Percentiles rank a stretch among this genome's conserved stretches.
Evolutionary conservation across 2,329 filamentous ascomycete genomes (phyloP).

Genomic region (Botrytis byssoidea): DNA sequence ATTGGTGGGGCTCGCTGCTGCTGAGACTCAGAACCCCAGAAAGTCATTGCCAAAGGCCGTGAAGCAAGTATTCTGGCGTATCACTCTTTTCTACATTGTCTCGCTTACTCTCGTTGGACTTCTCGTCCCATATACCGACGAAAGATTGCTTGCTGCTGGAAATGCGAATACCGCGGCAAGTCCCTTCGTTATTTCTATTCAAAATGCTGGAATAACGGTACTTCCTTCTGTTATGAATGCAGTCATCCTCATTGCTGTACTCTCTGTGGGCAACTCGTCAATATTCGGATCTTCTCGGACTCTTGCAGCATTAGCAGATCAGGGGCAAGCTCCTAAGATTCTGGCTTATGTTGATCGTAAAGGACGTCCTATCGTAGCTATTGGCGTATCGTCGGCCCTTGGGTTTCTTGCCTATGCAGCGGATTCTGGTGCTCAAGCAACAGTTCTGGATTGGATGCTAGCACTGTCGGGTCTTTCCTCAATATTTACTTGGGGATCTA

Average conservation of each 20-base stretch:
- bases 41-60: constrained; percentile 82
- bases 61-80: constrained; percentile 95
- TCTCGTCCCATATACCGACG: constrained; percentile 72
- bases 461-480: constrained; percentile 70
- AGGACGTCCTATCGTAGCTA: constrained; percentile 75
- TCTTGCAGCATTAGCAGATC: constrained; percentile 83
- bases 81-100: constrained; percentile 85
- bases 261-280: constrained; percentile 88
- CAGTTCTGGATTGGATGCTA: constrained; percentile 77
- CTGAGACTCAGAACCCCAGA: constrained; percentile 74
- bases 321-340: constrained; percentile 74
- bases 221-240: constrained; percentile 89
- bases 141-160: constrained; percentile 57
- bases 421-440: constrained; percentile 51
- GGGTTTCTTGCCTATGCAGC: constrained; percentile 79
- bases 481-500: constrained; percentile 78
- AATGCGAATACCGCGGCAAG: constrained; percentile 72
- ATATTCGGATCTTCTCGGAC: constrained; percentile 91
- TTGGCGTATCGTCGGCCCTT: constrained; percentile 62
- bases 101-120: constrained; percentile 78
- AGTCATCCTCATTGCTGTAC: constrained; percentile 87
- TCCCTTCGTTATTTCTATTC: constrained; percentile 90
- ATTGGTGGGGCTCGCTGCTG: constrained; percentile 72
- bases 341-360: constrained; percentile 79
- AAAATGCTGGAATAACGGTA: constrained; percentile 75